Evolutionary conservation across 2,329 filamentous ascomycete species (phyloP).

Genomic region (Penicillium olsonii): DNA sequence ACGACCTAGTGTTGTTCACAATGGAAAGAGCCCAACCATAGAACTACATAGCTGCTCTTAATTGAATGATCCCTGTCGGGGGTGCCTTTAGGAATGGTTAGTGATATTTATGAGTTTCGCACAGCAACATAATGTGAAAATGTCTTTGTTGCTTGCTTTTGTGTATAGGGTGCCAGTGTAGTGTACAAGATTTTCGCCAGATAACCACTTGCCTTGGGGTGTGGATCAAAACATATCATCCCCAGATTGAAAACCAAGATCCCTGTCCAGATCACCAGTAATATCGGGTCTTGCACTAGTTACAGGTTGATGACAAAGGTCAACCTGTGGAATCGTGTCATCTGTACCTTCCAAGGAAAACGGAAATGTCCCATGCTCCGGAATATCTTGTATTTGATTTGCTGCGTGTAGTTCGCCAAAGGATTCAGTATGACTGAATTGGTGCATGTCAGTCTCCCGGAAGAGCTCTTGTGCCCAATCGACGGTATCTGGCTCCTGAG

Average conservation of each 20-base stretch:
- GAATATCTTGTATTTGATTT: slow-evolving; percentile 3
- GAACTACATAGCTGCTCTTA: too few species aligned
- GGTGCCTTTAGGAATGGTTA: too few species aligned
- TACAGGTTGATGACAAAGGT: slow-evolving; percentile 10
- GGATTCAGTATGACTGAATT: slow-evolving; percentile 13
- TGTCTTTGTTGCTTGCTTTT: too few species aligned
- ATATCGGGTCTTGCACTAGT: slow-evolving; percentile 24
- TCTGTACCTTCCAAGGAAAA: slow-evolving; percentile 22
- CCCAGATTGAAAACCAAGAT: slow-evolving; percentile 35
- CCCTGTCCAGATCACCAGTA: slow-evolving; percentile 41
- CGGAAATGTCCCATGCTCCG: slow-evolving; percentile 22
- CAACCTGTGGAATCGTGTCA: not conserved
- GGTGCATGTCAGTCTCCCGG: slow-evolving; percentile 19
- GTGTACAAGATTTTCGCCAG: not conserved
- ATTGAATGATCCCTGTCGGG: too few species aligned
- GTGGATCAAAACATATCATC: slow-evolving; percentile 31
- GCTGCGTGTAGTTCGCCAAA: slow-evolving; percentile 3
- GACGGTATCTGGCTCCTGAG: slow-evolving; percentile 23
- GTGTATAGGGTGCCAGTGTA: not conserved
- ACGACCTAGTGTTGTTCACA: not conserved
- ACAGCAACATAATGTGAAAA: too few species aligned
- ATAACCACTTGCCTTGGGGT: not conserved
- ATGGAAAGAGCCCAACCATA: not conserved
- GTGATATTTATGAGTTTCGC: too few species aligned
- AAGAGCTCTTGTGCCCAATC: slow-evolving; percentile 37